phyloP scores from a whole-genome alignment of 2,329 filamentous ascomycete genomes.

The Dryadomyces quercus-mongolicae region DNA sequence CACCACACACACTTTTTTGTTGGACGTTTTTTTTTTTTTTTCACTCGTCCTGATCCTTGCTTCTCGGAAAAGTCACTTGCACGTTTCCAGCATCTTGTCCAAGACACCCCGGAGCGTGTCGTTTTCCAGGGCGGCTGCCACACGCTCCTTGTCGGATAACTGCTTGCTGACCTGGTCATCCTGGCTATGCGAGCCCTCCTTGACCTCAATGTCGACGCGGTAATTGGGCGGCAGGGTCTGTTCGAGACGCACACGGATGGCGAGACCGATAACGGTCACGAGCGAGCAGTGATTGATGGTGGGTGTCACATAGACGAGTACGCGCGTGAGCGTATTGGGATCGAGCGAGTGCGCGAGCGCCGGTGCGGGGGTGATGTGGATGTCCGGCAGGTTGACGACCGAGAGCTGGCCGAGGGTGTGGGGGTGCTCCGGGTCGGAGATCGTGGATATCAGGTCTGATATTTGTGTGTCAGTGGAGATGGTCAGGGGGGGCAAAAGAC shows the following conservation, averaged over 20 bases:
- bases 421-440: constrained; percentile 93
- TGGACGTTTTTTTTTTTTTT: neutral
- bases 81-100: constrained; percentile 87
- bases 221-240: constrained; percentile 85
- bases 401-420: constrained; percentile 85
- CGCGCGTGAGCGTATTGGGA: constrained; percentile 50
- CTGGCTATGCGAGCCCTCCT: constrained; percentile 90
- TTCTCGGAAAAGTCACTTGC: constrained; percentile 34
- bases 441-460: constrained; percentile 81
- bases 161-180: constrained; percentile 97
- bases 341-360: constrained; percentile 22
- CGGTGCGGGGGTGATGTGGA: constrained; percentile 59
- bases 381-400: constrained; percentile 93
- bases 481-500: neutral
- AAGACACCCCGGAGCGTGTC: constrained; percentile 78
- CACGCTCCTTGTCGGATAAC: constrained; percentile 88
- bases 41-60: neutral
- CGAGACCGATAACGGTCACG: constrained; percentile 90
- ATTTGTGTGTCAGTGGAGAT: too few relatives aligned
- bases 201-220: constrained; percentile 83
- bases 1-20: neutral
- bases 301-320: constrained; percentile 83
- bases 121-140: constrained; percentile 90
- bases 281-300: constrained; percentile 96
- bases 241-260: constrained; percentile 82